Base-by-base conservation (phyloP, 2,329 filamentous ascomycete species). In the Onygenales sp. region DNA sequence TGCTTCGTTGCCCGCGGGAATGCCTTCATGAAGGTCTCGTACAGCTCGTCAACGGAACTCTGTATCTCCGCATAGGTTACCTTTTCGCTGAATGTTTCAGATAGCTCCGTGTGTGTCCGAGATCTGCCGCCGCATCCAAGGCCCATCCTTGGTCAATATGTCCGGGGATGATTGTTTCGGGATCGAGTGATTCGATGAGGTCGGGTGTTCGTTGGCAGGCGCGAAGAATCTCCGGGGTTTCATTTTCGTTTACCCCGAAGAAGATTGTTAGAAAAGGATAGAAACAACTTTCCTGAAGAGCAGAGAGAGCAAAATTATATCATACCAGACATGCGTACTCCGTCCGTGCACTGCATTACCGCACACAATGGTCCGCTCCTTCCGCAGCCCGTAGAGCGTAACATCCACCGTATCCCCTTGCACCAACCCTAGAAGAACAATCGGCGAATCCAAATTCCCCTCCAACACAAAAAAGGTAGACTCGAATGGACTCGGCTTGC, bases 361-460 rank as follows among this genome's bases (percentile, higher is more conserved):
- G 32, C 58, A 60, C 31, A 68, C 53, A n/a, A 66, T 43, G 2
- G 61, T 61, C 40, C 52, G 57, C 53, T 66, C 63, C 0, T 17
- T 47, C 2, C 62, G 63, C 32, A 68, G 52, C 65, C 65, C 66
- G 36, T 67, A 67, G 37, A 67, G 51, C 14, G 59, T 61, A 53
- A 64, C 62, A 52, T 65, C 62, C 1, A 68, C 60, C 5, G 58
- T 60, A 46, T 67, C 64, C 2, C 66, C 66, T 51, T 68, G 65
- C 13, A 69, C 46, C 1, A 65, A 65, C 0, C 66, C 66, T 13
- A 67, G 52, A 32, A 69, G 54, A 11, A 61, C 48, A 4, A 69
- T 53, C 0, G 63, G 63, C 14, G 56, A 62, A 10, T 54, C 50
- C 7, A 57, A 53, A 13, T 64, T 56, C 0, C 62, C 65, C 4